Evolutionary conservation across 2,329 filamentous ascomycete species (phyloP).

Genomic region (Pseudogymnoascus sp.): DNA sequence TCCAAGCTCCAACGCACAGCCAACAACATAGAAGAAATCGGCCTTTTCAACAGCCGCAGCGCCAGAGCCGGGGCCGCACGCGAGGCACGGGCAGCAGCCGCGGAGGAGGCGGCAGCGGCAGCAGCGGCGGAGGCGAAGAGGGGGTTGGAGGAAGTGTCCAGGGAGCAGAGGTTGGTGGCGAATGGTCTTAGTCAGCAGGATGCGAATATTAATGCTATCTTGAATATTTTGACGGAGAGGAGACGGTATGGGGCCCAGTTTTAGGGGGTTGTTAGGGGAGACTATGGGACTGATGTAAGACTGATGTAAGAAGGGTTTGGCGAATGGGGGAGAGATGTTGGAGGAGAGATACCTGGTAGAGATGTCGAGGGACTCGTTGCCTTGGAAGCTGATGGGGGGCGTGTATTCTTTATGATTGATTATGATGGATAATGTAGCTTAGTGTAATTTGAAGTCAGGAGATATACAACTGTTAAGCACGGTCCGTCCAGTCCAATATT

Average conservation of each 20-base stretch:
- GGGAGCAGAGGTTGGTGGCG: background rate
- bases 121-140: background rate
- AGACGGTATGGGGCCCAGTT: background rate
- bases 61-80: too few species aligned
- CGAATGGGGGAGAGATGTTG: background rate
- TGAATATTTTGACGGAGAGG: background rate
- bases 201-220: background rate
- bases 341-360: background rate
- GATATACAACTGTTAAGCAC: background rate
- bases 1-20: background rate
- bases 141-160: background rate
- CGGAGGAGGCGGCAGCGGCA: background rate
- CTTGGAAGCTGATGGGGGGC: background rate
- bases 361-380: background rate
- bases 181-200: background rate
- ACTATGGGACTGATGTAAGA: background rate
- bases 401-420: background rate
- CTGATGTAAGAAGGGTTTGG: background rate
- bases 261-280: background rate
- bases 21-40: background rate
- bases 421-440: too few species aligned
- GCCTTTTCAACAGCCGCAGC: background rate
- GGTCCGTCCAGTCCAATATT: background rate
- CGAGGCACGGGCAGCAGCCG: background rate
- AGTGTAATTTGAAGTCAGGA: background rate